A percentile compares a stretch with the other conserved stretches of the same genome.
These are phyloP conservation scores for Volvox reticuliferus DNA, from an alignment of 139 green algal species.

Conservation along the genomic window DNA sequence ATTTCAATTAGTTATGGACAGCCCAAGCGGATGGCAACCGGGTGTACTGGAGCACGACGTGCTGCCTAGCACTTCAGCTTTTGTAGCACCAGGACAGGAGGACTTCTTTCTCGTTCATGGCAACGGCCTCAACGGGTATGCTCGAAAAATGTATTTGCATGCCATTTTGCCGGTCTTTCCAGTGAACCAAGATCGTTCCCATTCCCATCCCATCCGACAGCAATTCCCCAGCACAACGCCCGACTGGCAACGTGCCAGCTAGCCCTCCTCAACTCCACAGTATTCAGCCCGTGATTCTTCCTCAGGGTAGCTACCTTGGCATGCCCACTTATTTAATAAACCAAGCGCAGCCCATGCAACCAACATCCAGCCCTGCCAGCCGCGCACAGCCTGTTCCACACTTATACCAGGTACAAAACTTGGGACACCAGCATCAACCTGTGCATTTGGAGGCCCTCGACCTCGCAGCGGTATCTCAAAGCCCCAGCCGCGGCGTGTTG, in stretches of 20 bases:
- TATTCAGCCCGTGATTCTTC: neutral
- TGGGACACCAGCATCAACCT: neutral
- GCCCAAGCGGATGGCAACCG: neutral
- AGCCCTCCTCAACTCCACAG: neutral
- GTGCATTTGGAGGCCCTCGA: neutral
- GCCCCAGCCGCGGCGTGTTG: neutral
- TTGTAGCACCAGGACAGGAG: conserved; percentile 13
- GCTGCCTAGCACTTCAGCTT: neutral
- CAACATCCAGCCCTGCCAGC: neutral
- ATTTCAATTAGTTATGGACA: neutral
- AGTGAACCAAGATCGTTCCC: too few species aligned
- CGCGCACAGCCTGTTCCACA: neutral
- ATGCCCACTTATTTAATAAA: neutral
- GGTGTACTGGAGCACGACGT: neutral
- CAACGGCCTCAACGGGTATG: neutral
- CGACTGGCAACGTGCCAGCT: neutral
- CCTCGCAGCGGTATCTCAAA: neutral
- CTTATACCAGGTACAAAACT: neutral
- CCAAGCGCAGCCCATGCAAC: neutral
- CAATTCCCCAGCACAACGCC: neutral
- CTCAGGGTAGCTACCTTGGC: neutral
- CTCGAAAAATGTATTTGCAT: too few species aligned
- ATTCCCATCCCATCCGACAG: neutral
- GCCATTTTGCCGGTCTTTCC: too few species aligned
- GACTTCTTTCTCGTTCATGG: neutral